A percentile compares a stretch with the other conserved stretches of the same genome.
These are phyloP conservation scores for Flaveria linearis DNA, from an alignment of 129 eudicot species.

Conservation along the genomic window DNA sequence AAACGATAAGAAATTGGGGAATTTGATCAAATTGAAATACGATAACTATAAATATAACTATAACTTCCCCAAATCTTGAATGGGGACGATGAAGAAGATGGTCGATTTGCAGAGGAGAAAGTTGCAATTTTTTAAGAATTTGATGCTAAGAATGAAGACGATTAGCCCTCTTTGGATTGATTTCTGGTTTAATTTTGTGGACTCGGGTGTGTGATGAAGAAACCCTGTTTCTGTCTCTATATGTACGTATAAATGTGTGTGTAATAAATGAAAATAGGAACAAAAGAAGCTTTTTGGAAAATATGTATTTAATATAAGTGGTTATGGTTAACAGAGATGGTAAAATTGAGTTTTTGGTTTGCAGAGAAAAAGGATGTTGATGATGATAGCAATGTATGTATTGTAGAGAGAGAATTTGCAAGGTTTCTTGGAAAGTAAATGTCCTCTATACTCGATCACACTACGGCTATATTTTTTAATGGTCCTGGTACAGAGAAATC, in stretches of 20 bases:
- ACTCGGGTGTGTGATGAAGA: constrained; percentile 34
- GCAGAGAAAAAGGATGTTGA: constrained; percentile 25
- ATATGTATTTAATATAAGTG: constrained; percentile 27
- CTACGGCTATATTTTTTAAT: too few species aligned
- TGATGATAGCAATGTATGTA: constrained; percentile 22
- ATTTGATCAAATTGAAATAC: constrained; percentile 6
- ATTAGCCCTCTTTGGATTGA: not conserved
- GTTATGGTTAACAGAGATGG: constrained; percentile 29
- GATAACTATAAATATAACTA: too few species aligned
- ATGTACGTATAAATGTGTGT: constrained; percentile 15
- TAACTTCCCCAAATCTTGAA: not conserved
- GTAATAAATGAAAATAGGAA: constrained; percentile 29
- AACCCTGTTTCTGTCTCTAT: constrained; percentile 25
- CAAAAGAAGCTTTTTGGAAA: constrained; percentile 40
- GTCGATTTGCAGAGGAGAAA: too few species aligned
- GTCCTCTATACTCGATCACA: too few species aligned
- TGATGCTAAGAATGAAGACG: not conserved
- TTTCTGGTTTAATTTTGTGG: constrained; percentile 9
- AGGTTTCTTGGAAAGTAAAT: constrained; percentile 35
- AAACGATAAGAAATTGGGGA: not conserved
- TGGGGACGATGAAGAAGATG: constrained; percentile 13
- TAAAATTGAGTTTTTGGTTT: constrained; percentile 33
- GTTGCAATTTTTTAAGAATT: too few species aligned
- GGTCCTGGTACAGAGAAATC: too few species aligned
- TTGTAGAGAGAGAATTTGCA: constrained; percentile 24